Evolutionary conservation across 257 asterid genomes (phyloP).

Genomic region (Solanum tacnaense): DNA sequence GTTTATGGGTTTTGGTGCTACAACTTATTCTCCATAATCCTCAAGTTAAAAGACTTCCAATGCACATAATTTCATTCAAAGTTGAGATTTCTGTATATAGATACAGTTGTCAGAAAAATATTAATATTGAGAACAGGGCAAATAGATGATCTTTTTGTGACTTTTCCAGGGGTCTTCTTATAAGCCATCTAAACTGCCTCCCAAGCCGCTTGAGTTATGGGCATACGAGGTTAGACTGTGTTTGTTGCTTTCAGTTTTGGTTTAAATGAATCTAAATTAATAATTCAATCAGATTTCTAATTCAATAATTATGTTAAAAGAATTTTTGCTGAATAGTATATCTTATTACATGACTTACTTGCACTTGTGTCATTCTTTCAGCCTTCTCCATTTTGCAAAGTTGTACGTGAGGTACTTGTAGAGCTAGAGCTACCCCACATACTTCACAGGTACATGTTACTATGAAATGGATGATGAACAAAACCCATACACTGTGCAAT

Average conservation of each 20-base stretch:
- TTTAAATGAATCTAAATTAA: background rate
- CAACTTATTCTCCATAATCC: background rate
- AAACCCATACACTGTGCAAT: background rate
- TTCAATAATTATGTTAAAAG: background rate
- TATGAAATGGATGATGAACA: background rate
- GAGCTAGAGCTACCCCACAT: slow-evolving; percentile 92
- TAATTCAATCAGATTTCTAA: background rate
- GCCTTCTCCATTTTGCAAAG: slow-evolving; percentile 94
- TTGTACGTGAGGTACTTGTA: slow-evolving; percentile 81
- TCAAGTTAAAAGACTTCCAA: background rate
- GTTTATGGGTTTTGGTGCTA: background rate
- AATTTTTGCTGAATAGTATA: background rate
- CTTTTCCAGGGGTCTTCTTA: slow-evolving; percentile 12
- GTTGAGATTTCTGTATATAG: background rate
- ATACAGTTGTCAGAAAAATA: background rate
- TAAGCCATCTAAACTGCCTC: slow-evolving; percentile 70
- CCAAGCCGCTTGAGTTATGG: slow-evolving; percentile 85
- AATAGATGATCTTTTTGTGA: background rate
- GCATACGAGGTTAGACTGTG: slow-evolving; percentile 71
- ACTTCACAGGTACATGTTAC: slow-evolving; percentile 54
- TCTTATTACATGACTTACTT: background rate
- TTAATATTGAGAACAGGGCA: background rate
- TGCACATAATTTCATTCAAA: background rate
- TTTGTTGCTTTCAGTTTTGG: background rate
- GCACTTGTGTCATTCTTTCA: slow-evolving; percentile 11